Evolutionary conservation across 306 rosid genomes (phyloP).

Genomic region (Cotoneaster glaucophyllus): DNA sequence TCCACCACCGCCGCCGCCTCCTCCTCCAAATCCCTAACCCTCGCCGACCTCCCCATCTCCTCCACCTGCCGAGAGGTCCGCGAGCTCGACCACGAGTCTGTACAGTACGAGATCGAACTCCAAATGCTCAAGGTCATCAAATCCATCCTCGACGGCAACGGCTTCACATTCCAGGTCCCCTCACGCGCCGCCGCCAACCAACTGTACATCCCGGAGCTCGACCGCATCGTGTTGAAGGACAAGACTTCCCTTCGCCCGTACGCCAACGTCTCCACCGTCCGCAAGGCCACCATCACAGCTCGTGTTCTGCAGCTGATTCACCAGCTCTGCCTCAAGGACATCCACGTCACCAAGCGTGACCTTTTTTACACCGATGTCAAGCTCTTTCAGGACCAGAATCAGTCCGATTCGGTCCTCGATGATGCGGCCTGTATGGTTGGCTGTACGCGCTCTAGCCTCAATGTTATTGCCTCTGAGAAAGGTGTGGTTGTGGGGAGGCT

Average conservation of each 20-base stretch:
- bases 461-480: slow-evolving; percentile 79
- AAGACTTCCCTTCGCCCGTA: slow-evolving; percentile 68
- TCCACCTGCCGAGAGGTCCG: slow-evolving; percentile 69
- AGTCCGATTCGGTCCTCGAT: slow-evolving; percentile 78
- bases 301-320: slow-evolving; percentile 79
- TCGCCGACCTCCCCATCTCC: slow-evolving; percentile 64
- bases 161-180: slow-evolving; percentile 79
- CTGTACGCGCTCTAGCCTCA: slow-evolving; percentile 79
- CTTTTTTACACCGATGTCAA: slow-evolving; percentile 88
- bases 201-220: slow-evolving; percentile 76
- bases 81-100: slow-evolving; percentile 64
- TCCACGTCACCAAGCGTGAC: slow-evolving; percentile 94
- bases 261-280: slow-evolving; percentile 70
- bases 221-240: slow-evolving; percentile 75
- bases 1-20: slow-evolving; percentile 17
- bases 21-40: slow-evolving; percentile 57
- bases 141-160: slow-evolving; percentile 71
- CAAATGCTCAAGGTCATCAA: slow-evolving; percentile 41
- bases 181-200: slow-evolving; percentile 85
- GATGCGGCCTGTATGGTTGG: slow-evolving; percentile 88
- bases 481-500: slow-evolving; percentile 90
- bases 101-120: slow-evolving; percentile 57
- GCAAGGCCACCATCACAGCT: slow-evolving; percentile 62
- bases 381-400: slow-evolving; percentile 83
- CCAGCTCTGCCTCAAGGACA: slow-evolving; percentile 67